Percentiles rank a stretch among this genome's conserved stretches.
Conservation (phyloP, 257 asterid species). For the Solanum virginianum region DNA sequence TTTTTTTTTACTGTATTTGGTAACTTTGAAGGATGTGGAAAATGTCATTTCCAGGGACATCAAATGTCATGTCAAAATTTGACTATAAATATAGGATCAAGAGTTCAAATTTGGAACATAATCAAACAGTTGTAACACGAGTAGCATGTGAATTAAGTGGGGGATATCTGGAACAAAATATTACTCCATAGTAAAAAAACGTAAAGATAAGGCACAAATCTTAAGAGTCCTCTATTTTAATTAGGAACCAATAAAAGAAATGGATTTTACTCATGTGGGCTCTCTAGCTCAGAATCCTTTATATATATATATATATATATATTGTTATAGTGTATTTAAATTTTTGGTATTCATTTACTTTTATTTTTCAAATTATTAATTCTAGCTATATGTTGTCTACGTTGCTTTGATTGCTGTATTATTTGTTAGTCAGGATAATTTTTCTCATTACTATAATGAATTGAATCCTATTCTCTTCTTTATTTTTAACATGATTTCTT, state of each 20-base stretch:
- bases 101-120: background rate
- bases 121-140: background rate
- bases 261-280: background rate
- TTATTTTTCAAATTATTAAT: background rate
- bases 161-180: background rate
- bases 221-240: background rate
- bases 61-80: background rate
- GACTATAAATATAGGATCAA: background rate
- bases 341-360: background rate
- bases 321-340: no score
- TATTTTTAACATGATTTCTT: no score
- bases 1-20: background rate
- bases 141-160: background rate
- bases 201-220: background rate
- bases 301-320: no score
- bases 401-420: no score
- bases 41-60: background rate
- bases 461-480: no score
- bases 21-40: background rate
- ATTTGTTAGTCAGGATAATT: no score
- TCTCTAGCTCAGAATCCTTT: background rate
- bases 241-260: background rate
- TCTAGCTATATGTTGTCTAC: background rate
- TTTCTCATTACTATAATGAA: no score
- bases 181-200: background rate